Base-by-base conservation (phyloP, 2,329 filamentous ascomycete species). In the Aspergillus puulaauensis region DNA sequence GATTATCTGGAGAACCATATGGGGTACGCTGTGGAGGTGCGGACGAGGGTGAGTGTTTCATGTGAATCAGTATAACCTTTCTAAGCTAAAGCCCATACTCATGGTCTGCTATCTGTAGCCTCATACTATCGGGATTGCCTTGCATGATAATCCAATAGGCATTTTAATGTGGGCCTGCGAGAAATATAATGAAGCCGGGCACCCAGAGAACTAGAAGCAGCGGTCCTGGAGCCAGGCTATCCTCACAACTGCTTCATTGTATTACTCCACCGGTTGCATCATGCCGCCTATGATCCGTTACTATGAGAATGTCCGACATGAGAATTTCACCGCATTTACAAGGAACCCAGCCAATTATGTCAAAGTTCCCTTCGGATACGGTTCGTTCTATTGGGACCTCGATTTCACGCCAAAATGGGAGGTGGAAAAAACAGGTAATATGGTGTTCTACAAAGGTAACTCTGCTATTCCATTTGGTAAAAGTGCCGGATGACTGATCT, bases 1-100 rank as follows among this genome's bases (percentile, higher is more conserved):
- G 52, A 53, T 21, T 61, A 49, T 39, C 24, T 58, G 7, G 49
- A 61, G 3, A 47, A 47, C 6, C 59, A 61, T 43, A 50, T 61
- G 24, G 56, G 56, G 1, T 61, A 61, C 46, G 59, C 56, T 3
- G 56, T 61, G 9, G 52, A 44, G n/a, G 58, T 61, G 56, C 52
- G 52, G 33, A 56, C 56, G 5, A 27, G 58, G 23, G 44, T 31
- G 24, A 31, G 24, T 3, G 23, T 24, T 24, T 24, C 23, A 6
- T 24, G 5, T 24, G 23, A 24, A 24, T 1, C 23, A 24, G 21
- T 21, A 21, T 21, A 21, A 21, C 3, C 21, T 21, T 21, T 21
- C 21, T 24, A 24, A 24, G 6, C 4, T 7, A 24, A 24, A 41
- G 33, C 33, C 2, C 33, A 35, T 35, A 35, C 33, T 43, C 39